phyloP scores from a whole-genome alignment of 176 grass and related monocot species.

The Ensete ventricosum region DNA sequence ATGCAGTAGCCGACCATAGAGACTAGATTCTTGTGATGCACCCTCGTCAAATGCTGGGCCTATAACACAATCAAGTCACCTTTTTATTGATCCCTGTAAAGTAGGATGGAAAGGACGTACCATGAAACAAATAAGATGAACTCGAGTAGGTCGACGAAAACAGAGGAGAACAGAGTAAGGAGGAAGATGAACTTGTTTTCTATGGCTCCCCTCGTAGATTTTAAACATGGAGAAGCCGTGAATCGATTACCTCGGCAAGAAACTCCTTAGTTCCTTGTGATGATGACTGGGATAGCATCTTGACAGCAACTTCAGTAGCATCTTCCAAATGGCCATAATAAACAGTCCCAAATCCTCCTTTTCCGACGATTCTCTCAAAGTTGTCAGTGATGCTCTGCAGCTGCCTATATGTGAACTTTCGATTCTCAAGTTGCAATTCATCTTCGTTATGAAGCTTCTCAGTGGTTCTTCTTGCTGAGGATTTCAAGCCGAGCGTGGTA shows the following conservation, averaged over 20 bases:
- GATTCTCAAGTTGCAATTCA: slow-evolving; percentile 6
- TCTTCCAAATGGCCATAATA: slow-evolving; percentile 31
- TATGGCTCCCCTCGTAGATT: background rate
- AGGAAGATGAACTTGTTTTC: background rate
- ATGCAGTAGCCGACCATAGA: slow-evolving; percentile 20
- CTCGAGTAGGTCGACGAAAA: background rate
- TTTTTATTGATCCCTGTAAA: background rate
- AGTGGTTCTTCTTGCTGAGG: background rate
- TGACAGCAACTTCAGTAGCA: slow-evolving; percentile 26
- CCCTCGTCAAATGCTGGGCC: slow-evolving; percentile 20
- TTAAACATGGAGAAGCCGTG: background rate
- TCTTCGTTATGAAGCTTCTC: background rate
- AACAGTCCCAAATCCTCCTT: slow-evolving; percentile 30
- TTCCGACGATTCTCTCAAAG: slow-evolving; percentile 17
- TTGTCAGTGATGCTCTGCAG: slow-evolving; percentile 25
- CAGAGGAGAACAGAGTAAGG: background rate
- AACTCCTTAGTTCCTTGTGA: slow-evolving; percentile 17
- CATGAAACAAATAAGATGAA: too few relatives aligned
- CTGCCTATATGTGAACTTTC: slow-evolving; percentile 27
- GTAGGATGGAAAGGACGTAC: too few relatives aligned
- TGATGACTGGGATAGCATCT: slow-evolving; percentile 26
- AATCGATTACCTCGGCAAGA: slow-evolving; percentile 28
- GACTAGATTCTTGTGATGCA: slow-evolving; percentile 21
- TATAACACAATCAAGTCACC: background rate
- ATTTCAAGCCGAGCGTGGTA: background rate